Conservation (phyloP, 768 basidiomycete genomes). For the Wakefieldia striispora region DNA sequence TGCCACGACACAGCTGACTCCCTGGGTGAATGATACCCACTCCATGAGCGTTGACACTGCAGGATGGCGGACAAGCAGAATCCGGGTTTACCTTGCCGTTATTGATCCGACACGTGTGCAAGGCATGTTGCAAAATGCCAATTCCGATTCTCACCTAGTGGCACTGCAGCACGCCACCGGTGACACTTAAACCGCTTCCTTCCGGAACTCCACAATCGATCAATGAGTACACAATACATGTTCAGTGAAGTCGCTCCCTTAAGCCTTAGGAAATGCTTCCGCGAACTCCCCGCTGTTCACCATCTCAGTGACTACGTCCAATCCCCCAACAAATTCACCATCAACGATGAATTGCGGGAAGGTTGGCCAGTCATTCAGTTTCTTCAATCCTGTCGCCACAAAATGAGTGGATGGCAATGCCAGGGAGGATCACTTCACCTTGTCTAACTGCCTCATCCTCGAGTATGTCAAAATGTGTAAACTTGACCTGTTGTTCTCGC, state of each 20-base stretch:
- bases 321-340: constrained; percentile 92
- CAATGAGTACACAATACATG: not conserved
- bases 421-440: constrained; percentile 44
- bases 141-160: constrained; percentile 6
- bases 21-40: not conserved
- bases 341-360: constrained; percentile 84
- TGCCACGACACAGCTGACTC: not conserved
- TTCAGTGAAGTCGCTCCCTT: not conserved
- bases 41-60: not conserved
- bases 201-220: not conserved
- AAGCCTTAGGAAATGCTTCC: constrained; percentile 34
- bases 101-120: constrained; percentile 9
- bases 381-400: constrained; percentile 56
- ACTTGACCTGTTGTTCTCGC: constrained; percentile 59
- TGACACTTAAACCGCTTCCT: not conserved
- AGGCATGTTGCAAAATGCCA: constrained; percentile 4
- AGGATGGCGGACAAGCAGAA: not conserved
- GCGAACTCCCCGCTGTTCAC: constrained; percentile 73
- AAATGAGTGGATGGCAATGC: constrained; percentile 2
- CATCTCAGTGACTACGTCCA: constrained; percentile 93
- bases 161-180: not conserved
- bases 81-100: not conserved
- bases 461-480: constrained; percentile 81
- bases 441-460: constrained; percentile 78
- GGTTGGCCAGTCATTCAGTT: constrained; percentile 87